Evolutionary conservation across 2,329 filamentous ascomycete genomes (phyloP).

Genomic region (Plenodomus tracheiphilus): DNA sequence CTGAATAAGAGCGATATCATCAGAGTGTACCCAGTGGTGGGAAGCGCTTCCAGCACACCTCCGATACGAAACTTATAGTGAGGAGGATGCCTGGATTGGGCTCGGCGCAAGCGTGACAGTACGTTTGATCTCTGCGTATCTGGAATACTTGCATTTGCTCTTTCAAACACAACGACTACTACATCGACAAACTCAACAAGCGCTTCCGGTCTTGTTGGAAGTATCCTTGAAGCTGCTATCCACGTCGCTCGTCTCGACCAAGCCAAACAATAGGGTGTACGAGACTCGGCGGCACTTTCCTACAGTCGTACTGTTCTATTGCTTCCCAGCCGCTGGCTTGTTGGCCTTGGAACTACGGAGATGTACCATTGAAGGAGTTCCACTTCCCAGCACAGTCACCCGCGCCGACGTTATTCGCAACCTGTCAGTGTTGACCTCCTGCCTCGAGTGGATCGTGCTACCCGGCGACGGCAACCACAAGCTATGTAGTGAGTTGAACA

Average conservation of each 20-base stretch:
- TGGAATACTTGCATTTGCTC: conserved; percentile 40
- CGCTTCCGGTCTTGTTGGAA: conserved; percentile 35
- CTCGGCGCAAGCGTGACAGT: conserved; percentile 28
- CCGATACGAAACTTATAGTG: conserved; percentile 40
- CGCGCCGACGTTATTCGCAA: conserved; percentile 43
- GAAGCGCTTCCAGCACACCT: conserved; percentile 33
- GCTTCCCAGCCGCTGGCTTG: conserved; percentile 40
- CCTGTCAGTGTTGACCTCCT: conserved; percentile 41
- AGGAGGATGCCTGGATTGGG: conserved; percentile 34
- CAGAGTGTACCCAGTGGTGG: conserved; percentile 33
- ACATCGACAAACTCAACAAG: conserved; percentile 36
- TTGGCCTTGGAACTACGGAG: conserved; percentile 39
- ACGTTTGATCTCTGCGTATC: conserved; percentile 35
- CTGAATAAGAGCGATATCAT: conserved; percentile 28
- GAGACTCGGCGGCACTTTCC: conserved; percentile 37
- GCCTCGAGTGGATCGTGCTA: conserved; percentile 39
- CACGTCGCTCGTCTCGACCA: conserved; percentile 36
- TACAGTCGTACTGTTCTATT: conserved; percentile 41
- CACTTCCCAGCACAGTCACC: conserved; percentile 33
- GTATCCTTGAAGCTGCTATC: conserved; percentile 40
- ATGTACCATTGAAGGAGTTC: conserved; percentile 38
- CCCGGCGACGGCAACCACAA: conserved; percentile 42
- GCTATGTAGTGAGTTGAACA: conserved; percentile 42
- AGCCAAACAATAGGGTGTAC: conserved; percentile 36
- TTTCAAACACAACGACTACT: conserved; percentile 41